These are phyloP conservation scores for Scenedesmus sp. DNA, from an alignment of 163 green algal species.

Conservation along the genomic window DNA sequence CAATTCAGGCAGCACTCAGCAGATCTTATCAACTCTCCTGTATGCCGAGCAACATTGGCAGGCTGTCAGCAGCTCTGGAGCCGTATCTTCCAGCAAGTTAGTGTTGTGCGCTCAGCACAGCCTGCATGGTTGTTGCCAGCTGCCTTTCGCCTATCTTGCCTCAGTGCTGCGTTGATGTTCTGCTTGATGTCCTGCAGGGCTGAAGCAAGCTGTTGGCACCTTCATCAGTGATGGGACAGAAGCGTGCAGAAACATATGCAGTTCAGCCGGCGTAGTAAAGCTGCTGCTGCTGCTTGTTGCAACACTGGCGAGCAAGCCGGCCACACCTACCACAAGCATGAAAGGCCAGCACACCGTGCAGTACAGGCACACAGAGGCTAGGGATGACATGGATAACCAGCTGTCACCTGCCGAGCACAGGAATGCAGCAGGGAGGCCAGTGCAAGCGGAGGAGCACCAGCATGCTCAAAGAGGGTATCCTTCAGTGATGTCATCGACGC, in stretches of 20 bases:
- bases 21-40: no score
- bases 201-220: constrained; percentile 13
- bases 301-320: neutral
- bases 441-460: neutral
- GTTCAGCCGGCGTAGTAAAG: neutral
- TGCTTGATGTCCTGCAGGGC: neutral
- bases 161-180: neutral
- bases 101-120: no score
- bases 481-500: neutral
- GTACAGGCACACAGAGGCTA: constrained; percentile 5
- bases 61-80: no score
- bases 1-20: no score
- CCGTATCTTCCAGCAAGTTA: no score
- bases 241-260: neutral
- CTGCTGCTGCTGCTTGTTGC: neutral
- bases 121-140: no score
- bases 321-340: neutral
- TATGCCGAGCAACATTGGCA: no score
- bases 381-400: neutral
- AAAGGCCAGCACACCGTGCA: neutral
- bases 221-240: constrained; percentile 19
- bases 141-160: no score
- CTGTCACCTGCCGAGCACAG: neutral
- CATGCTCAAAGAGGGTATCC: neutral
- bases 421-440: neutral